A percentile compares a stretch with the other conserved stretches of the same genome.
phyloP scores from a whole-genome alignment of 352 stramenopile species.

The Globisporangium cederbergense region DNA sequence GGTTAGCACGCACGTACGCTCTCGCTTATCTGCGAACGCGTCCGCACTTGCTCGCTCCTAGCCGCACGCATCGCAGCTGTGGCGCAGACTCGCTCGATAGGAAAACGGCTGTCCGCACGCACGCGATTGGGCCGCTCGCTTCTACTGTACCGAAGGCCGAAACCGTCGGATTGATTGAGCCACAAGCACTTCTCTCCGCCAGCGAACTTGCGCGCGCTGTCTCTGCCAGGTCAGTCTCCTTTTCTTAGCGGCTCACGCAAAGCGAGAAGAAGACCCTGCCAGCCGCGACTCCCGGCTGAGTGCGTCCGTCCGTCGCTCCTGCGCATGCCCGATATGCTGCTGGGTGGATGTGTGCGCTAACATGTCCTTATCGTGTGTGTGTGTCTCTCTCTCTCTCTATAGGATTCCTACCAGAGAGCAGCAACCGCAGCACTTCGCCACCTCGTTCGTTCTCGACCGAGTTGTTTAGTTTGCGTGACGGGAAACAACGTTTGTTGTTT shows the following conservation, averaged over 20 bases:
- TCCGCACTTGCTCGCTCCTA: not conserved
- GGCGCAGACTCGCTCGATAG: not conserved
- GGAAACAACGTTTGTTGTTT: not conserved
- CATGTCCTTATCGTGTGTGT: not conserved
- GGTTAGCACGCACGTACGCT: no score
- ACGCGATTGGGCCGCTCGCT: not conserved
- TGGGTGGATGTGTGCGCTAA: not conserved
- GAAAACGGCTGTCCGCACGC: not conserved
- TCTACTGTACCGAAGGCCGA: not conserved
- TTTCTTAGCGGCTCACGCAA: not conserved
- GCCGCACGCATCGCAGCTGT: not conserved
- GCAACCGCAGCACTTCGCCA: not conserved
- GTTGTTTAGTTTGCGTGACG: not conserved
- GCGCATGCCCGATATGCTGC: not conserved
- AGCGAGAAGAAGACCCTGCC: slow-evolving; percentile 1
- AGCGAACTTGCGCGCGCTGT: not conserved
- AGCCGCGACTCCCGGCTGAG: slow-evolving; percentile 2
- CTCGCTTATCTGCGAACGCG: no score
- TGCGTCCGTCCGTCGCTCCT: not conserved
- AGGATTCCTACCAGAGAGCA: slow-evolving; percentile 4
- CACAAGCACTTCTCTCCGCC: not conserved
- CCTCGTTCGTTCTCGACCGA: slow-evolving; percentile 1
- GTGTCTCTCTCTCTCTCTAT: not conserved
- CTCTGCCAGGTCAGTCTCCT: slow-evolving; percentile 6
- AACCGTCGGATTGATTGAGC: slow-evolving; percentile 1